Evolutionary conservation across 805 yeast genomes (phyloP), one percentile per base, ranked within the genome.

Genomic region (Jamesozyma spencerorum): DNA sequence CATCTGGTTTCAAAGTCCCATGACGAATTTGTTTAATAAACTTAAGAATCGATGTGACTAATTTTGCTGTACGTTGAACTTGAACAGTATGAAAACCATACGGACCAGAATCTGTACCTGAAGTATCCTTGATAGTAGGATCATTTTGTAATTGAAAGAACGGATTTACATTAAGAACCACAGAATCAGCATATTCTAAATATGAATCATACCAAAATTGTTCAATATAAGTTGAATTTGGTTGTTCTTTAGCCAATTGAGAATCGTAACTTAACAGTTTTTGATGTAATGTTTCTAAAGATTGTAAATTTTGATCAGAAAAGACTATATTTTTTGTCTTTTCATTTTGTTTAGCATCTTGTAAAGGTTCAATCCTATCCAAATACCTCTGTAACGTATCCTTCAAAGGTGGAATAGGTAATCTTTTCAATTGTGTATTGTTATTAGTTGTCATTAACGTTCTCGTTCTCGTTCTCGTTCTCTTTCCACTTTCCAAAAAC

Each of bases 121-220:
- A 35, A 14, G 68, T 65, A 18, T 58, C 53, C 33, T 45, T 55
- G 19, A 59, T 43, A 2, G 92, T 85, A 1, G 95, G 95, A 53
- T 87, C 96, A 55, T 87, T 96, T 58, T 87, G 95, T 45, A 87
- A 71, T 51, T 86, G 74, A 60, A 87, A 86, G 56, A 85, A 87
- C 0, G 97, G 97, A 54, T 87, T 87, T 51, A 87, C 72, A 61
- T 87, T 87, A 46, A 87, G 70, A n/a, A 87, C 97, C 31, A 87
- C 95, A 0, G 92, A 87, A 10, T 85, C 79, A 60, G 87, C 96
- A 59, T 83, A 85, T 59, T 80, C 80, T 49, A 87, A 69, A 60
- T 87, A 87, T 1, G 95, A 77, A 57, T 87, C 96, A 61, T 76
- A 87, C 96, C 96, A 87, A 60, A 87, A 87, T 60, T 87, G 94